Conservation (phyloP, 2,329 filamentous ascomycete genomes). For the Ophiostoma novo-ulmi region DNA sequence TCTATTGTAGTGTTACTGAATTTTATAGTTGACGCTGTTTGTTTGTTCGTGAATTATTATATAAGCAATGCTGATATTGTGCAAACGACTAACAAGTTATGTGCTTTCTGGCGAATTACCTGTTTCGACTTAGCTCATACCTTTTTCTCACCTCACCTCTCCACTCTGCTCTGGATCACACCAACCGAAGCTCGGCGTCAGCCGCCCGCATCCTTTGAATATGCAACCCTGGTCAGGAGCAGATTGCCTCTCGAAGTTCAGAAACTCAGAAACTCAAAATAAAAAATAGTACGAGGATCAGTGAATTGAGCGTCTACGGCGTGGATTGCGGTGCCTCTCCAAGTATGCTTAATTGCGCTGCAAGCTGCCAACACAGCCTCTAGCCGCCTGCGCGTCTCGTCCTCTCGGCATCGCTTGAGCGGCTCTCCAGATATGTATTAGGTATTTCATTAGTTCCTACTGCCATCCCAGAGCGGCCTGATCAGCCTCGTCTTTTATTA, state of each 20-base stretch:
- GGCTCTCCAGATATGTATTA: background rate
- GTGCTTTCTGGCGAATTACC: background rate
- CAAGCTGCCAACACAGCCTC: background rate
- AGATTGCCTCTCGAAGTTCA: background rate
- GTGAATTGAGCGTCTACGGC: background rate
- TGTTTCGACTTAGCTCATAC: background rate
- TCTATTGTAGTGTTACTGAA: no score
- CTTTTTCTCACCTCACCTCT: background rate
- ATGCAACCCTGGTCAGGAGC: background rate
- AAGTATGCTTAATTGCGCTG: background rate
- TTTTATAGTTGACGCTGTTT: no score
- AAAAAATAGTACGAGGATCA: background rate
- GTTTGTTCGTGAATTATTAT: background rate
- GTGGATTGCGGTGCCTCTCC: background rate
- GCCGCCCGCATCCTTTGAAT: background rate
- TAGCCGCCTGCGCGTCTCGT: background rate
- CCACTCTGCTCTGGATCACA: conserved; percentile 1
- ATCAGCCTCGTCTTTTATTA: background rate
- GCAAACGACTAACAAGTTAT: background rate
- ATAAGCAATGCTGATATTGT: background rate
- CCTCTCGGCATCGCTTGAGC: background rate
- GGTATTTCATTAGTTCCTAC: background rate
- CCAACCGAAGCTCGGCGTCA: conserved; percentile 7
- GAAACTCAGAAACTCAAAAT: background rate
- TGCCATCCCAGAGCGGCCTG: background rate